Evolutionary conservation across 2,329 filamentous ascomycete genomes (phyloP).

Genomic region (Fusarium proliferatum): DNA sequence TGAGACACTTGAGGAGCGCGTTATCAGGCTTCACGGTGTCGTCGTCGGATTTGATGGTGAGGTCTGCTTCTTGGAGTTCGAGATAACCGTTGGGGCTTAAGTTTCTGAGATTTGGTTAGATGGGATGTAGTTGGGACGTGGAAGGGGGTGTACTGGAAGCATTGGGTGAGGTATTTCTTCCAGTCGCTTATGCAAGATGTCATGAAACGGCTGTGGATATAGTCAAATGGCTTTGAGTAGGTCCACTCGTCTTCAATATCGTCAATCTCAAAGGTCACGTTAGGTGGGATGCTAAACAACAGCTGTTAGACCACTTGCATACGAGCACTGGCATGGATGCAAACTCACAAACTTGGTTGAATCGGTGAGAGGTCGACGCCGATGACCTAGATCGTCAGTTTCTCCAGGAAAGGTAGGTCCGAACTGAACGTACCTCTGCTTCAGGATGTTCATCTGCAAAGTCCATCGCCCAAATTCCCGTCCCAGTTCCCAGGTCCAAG

Average conservation of each 20-base stretch:
- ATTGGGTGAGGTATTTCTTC: background rate
- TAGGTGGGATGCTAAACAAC: background rate
- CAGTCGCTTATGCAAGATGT: background rate
- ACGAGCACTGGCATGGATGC: rapidly evolving
- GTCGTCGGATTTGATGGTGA: background rate
- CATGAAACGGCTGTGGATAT: background rate
- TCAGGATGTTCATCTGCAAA: background rate
- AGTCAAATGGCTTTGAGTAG: background rate
- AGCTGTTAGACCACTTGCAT: background rate
- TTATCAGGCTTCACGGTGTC: background rate
- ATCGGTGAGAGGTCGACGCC: background rate
- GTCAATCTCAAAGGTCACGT: background rate
- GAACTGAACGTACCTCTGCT: background rate
- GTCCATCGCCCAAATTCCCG: constrained; percentile 8
- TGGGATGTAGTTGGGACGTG: rapidly evolving
- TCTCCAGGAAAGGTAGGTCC: no score
- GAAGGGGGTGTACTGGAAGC: background rate
- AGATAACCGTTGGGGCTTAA: background rate
- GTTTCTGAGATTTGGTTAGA: background rate
- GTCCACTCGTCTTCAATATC: background rate
- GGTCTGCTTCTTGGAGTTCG: background rate
- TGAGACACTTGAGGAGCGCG: background rate
- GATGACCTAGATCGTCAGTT: background rate
- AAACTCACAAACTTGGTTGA: background rate
- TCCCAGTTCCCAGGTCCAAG: constrained; percentile 2